Conservation (phyloP, 2,329 filamentous ascomycete genomes). For the Fusarium sp. region DNA sequence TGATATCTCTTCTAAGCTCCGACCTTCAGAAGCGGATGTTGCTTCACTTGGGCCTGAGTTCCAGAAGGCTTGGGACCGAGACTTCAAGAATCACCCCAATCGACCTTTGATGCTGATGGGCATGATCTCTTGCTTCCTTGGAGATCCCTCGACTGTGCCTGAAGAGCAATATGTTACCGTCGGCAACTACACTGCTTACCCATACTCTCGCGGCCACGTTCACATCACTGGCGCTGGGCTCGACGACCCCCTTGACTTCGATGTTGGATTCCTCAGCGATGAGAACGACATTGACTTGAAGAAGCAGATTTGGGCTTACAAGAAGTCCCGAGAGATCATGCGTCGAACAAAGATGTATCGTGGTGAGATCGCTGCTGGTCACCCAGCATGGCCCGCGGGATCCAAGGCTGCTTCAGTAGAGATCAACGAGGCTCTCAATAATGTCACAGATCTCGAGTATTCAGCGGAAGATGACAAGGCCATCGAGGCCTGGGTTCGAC, state of each 20-base stretch:
- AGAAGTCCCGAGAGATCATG: constrained; percentile 70
- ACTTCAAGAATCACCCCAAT: constrained; percentile 58
- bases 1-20: constrained; percentile 66
- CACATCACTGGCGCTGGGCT: constrained; percentile 63
- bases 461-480: constrained; percentile 60
- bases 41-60: constrained; percentile 63
- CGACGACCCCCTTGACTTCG: constrained; percentile 62
- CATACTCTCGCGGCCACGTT: constrained; percentile 67
- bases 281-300: constrained; percentile 68
- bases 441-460: constrained; percentile 58
- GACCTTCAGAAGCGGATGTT: constrained; percentile 64
- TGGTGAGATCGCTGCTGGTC: constrained; percentile 55
- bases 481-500: constrained; percentile 57
- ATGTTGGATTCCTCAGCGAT: constrained; percentile 67
- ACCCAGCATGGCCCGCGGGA: constrained; percentile 56
- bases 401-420: constrained; percentile 59
- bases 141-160: constrained; percentile 52
- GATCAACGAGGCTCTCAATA: constrained; percentile 50
- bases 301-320: constrained; percentile 72
- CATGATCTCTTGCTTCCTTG: constrained; percentile 52
- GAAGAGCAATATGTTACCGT: constrained; percentile 62
- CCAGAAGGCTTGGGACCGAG: constrained; percentile 62
- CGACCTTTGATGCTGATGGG: constrained; percentile 60
- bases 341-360: constrained; percentile 66
- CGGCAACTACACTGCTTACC: constrained; percentile 57